Evolutionary conservation across 768 basidiomycete genomes (phyloP), one percentile per base, ranked within the genome.

Genomic region (Plicaturopsis crispa): DNA sequence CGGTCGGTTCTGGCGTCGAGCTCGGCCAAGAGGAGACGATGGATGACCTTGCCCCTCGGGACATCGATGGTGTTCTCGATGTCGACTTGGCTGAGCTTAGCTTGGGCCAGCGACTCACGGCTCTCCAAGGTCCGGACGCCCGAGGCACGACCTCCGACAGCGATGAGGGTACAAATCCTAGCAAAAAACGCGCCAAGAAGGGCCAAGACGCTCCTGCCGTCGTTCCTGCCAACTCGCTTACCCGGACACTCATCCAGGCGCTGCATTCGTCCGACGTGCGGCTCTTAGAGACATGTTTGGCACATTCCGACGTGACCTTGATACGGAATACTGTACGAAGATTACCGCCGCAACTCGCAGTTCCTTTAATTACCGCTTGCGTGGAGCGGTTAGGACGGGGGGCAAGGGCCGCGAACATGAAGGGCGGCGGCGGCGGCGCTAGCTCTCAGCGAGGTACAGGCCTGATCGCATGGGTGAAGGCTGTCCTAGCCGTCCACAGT

Each of bases 231-330:
- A 79, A 82, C 46, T 93, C 94, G 0, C 73, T 98, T 42, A 89
- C 94, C 19, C 82, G 91, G 39, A 93, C 94, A 19, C 72, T 99
- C 35, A 87, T 94, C 41, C 96, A 99, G 63, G 94, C 96, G 0
- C 63, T 99, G 19, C 96, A 99, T 57, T 97, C 96, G 1, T 83
- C 86, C 14, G 96, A 99, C 65, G 75, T 85, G 2, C 76, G 78
- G 7, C 66, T 98, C 24, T 64, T 98, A 43, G 89, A 96, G 54
- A 83, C 83, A 18, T 94, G 92, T 61, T 62, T 94, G 21, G 66
- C 77, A 1, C 87, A 97, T 59, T 84, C 89, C 13, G 82, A 93
- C 50, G 66, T 72, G n/a, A 57, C 65, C 2, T 66, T 99, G 33
- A 84, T 99, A 42, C 73, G 80, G 33, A 87, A 90, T 53, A 96